A percentile compares a stretch with the other conserved stretches of the same genome.
These are phyloP conservation scores for Fusarium sublunatum DNA, from an alignment of 2,329 filamentous ascomycete species.

Conservation along the genomic window DNA sequence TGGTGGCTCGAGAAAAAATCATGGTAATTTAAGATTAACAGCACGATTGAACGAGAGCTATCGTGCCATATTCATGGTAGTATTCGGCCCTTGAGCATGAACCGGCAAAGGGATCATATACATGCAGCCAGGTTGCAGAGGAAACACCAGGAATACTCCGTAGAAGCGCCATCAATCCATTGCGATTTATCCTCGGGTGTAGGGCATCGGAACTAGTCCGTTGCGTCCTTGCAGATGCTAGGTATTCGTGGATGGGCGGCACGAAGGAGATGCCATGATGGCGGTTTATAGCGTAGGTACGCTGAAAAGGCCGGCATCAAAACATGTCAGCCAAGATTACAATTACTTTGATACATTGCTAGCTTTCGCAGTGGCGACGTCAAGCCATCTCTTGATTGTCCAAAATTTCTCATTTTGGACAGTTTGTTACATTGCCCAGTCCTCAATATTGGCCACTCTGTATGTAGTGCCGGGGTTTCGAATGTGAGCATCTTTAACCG, in stretches of 20 bases:
- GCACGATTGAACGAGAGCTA: neutral
- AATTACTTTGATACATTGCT: neutral
- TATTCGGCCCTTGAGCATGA: conserved; percentile 10
- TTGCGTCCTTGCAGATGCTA: conserved; percentile 4
- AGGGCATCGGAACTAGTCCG: conserved; percentile 33
- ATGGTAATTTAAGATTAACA: neutral
- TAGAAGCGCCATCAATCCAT: conserved; percentile 25
- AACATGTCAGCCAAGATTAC: neutral
- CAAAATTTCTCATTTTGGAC: conserved; percentile 12
- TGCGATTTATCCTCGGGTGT: conserved; percentile 28
- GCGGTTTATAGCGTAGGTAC: neutral
- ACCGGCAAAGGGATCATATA: neutral
- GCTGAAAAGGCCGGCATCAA: neutral
- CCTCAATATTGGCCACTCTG: conserved; percentile 21
- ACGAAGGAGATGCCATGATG: conserved; percentile 6
- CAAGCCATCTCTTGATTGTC: conserved; percentile 9
- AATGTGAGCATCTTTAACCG: conserved; percentile 13
- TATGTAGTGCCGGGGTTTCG: conserved; percentile 22
- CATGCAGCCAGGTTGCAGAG: neutral
- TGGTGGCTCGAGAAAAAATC: neutral
- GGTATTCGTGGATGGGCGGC: conserved; percentile 4
- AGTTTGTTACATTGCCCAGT: conserved; percentile 9
- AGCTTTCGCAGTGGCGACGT: conserved; percentile 19
- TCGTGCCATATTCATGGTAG: neutral
- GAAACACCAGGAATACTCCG: no score